Conservation (phyloP, 2,329 filamentous ascomycete genomes). For the Hymenoscyphus repandus region DNA sequence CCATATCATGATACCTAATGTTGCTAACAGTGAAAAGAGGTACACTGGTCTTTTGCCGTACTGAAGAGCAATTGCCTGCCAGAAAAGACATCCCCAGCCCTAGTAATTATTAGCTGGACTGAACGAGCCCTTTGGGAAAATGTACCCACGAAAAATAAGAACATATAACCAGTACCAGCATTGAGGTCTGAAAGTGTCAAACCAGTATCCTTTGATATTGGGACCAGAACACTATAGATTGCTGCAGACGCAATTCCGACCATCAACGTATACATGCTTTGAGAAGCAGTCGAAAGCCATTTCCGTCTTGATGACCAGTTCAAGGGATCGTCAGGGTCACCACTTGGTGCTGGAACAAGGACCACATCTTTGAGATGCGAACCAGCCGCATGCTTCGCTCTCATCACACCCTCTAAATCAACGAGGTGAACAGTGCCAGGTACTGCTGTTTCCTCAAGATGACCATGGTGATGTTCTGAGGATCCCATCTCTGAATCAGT, state of each 20-base stretch:
- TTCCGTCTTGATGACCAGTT: constrained; percentile 35
- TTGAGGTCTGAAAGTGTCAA: constrained; percentile 41
- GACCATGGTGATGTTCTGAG: not conserved
- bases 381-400: constrained; percentile 20
- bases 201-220: constrained; percentile 42
- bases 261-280: constrained; percentile 41
- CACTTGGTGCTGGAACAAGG: constrained; percentile 30
- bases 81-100: constrained; percentile 46
- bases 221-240: constrained; percentile 45
- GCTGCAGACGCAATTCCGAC: constrained; percentile 43
- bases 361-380: constrained; percentile 28
- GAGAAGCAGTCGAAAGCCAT: constrained; percentile 24
- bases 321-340: constrained; percentile 36
- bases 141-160: constrained; percentile 31
- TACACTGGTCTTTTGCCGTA: constrained; percentile 37
- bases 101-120: constrained; percentile 2
- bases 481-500: not conserved
- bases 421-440: constrained; percentile 31
- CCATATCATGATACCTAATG: not conserved
- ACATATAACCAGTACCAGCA: constrained; percentile 47
- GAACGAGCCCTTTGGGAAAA: not conserved
- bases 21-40: constrained; percentile 30
- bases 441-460: constrained; percentile 12
- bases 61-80: constrained; percentile 46
- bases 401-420: constrained; percentile 26